These are phyloP conservation scores for Borealophlyctis nickersoniae DNA, from an alignment of 192 early-diverging fungal species.

Conservation along the genomic window DNA sequence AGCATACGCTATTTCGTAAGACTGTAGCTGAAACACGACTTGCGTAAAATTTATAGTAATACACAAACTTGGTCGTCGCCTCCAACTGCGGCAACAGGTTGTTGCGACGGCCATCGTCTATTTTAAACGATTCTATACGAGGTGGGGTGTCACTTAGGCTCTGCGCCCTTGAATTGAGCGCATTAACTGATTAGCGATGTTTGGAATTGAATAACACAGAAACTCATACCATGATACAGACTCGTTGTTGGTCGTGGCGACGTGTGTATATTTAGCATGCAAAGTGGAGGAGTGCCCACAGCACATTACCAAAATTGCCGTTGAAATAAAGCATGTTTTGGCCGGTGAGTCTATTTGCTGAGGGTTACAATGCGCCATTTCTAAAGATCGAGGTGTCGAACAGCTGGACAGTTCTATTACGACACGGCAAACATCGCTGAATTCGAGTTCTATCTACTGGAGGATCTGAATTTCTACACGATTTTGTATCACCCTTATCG, in stretches of 20 bases:
- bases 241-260: slow-evolving; percentile 71
- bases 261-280: slow-evolving; percentile 83
- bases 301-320: slow-evolving; percentile 54
- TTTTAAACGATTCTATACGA: slow-evolving; percentile 87
- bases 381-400: slow-evolving; percentile 1
- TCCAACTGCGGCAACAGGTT: slow-evolving; percentile 76
- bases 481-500: slow-evolving; percentile 89
- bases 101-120: slow-evolving; percentile 82
- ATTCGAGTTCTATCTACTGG: slow-evolving; percentile 88
- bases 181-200: slow-evolving; percentile 5
- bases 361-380: not conserved
- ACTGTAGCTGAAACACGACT: not conserved
- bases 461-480: slow-evolving; percentile 86
- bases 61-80: slow-evolving; percentile 64
- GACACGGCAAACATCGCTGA: slow-evolving; percentile 79
- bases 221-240: slow-evolving; percentile 73
- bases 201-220: slow-evolving; percentile 34
- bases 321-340: slow-evolving; percentile 13
- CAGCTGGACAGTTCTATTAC: slow-evolving; percentile 57
- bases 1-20: not conserved
- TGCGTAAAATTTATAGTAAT: slow-evolving; percentile 60
- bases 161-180: no score
- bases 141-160: no score
- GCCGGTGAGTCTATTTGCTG: slow-evolving; percentile 5
- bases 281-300: slow-evolving; percentile 82